Conservation (phyloP, 192 early-diverging fungal genomes). For the Allomyces javanicus region DNA sequence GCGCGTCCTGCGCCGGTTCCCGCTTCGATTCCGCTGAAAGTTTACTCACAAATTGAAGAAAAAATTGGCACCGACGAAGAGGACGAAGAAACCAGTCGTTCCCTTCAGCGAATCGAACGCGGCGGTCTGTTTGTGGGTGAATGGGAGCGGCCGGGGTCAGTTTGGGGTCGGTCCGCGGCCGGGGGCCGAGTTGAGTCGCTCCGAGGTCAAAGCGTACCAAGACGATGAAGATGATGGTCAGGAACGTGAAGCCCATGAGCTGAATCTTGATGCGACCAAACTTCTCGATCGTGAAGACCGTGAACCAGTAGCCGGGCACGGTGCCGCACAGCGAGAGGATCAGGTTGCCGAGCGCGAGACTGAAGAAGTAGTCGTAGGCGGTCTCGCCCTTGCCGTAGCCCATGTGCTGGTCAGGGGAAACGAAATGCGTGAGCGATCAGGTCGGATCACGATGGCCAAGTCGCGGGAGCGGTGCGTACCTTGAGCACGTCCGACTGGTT, state of each 20-base stretch:
- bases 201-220: conserved; percentile 4
- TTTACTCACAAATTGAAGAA: background rate
- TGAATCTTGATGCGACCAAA: conserved; percentile 83
- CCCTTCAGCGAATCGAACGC: background rate
- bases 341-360: conserved; percentile 67
- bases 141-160: no score
- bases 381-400: background rate
- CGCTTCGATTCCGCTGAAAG: no score
- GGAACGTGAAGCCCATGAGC: conserved; percentile 63
- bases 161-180: no score
- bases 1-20: no score
- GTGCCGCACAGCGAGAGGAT: conserved; percentile 70
- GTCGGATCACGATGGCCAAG: no score
- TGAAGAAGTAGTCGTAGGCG: conserved; percentile 17
- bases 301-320: conserved; percentile 91
- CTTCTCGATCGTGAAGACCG: conserved; percentile 71
- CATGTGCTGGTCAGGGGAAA: background rate
- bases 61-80: background rate
- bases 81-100: background rate
- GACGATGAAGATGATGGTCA: conserved; percentile 53
- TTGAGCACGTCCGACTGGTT: conserved; percentile 54
- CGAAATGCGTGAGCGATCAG: no score
- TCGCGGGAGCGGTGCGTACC: no score
- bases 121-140: background rate
- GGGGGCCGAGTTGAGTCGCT: no score